These are phyloP conservation scores for Hylodesmum podocarpum DNA, from an alignment of 306 rosid genomes.

Conservation along the genomic window DNA sequence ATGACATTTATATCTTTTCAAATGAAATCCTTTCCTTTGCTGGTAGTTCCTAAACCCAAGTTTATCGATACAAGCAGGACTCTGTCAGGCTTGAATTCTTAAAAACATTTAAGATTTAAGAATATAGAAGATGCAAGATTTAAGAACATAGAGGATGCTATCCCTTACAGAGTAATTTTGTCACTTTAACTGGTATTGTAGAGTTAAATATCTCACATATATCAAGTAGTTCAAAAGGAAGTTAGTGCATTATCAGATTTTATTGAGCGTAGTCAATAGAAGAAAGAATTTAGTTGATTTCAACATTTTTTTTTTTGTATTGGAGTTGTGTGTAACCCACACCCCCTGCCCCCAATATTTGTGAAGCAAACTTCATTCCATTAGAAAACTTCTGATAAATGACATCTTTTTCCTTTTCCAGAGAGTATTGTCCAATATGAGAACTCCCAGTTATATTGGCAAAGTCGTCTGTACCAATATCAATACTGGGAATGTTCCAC, in stretches of 20 bases:
- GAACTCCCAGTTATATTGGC: conserved; percentile 82
- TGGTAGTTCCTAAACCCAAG: conserved; percentile 7
- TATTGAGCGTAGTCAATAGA: not conserved
- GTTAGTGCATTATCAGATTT: not conserved
- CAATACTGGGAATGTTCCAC: conserved; percentile 77
- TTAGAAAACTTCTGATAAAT: conserved; percentile 23
- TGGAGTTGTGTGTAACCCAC: not conserved
- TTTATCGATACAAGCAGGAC: not conserved
- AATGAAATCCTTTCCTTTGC: not conserved
- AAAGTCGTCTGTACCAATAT: conserved; percentile 74
- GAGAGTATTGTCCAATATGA: conserved; percentile 72
- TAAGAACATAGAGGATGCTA: not conserved
- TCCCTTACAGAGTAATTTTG: not conserved
- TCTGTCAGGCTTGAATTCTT: conserved; percentile 9
- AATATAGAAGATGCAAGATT: conserved; percentile 1
- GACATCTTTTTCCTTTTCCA: conserved; percentile 22
- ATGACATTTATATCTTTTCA: conserved; percentile 11
- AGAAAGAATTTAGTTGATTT: not conserved
- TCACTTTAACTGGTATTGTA: not conserved
- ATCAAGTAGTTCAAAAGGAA: not conserved
- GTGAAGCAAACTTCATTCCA: not conserved
- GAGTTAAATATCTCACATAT: not conserved
- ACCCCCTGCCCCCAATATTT: not conserved
- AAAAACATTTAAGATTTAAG: not conserved
- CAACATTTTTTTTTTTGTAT: conserved; percentile 7